Evolutionary conservation across 495 filamentous ascomycete genomes (phyloP).

Genomic region (Melanomma pulvis-pyrius): DNA sequence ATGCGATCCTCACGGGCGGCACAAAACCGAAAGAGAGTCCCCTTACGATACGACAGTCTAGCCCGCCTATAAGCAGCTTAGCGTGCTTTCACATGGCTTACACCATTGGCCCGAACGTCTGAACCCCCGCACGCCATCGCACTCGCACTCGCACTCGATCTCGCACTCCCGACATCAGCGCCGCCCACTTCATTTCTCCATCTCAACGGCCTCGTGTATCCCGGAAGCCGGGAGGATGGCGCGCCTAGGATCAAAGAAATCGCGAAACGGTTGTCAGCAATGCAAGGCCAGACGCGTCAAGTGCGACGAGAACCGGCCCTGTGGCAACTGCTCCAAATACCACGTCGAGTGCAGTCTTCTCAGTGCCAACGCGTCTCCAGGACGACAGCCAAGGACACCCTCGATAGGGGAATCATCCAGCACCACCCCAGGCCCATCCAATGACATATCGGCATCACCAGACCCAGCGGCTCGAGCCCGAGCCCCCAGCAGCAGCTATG

Average conservation of each 20-base stretch:
- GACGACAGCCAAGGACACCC: neutral
- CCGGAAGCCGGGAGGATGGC: neutral
- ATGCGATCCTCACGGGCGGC: neutral
- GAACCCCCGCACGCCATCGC: neutral
- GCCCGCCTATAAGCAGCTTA: neutral
- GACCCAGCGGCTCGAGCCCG: neutral
- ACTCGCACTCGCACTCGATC: conserved; percentile 4
- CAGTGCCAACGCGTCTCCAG: neutral
- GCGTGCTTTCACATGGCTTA: neutral
- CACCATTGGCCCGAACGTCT: neutral
- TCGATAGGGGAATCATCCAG: neutral
- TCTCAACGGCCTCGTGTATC: neutral
- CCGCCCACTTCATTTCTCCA: neutral
- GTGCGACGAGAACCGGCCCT: conserved; percentile 11
- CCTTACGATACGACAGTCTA: neutral
- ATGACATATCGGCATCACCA: neutral
- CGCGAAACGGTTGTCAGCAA: conserved; percentile 4
- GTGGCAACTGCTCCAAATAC: conserved; percentile 14
- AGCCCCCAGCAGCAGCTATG: neutral
- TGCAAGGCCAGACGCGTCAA: conserved; percentile 18
- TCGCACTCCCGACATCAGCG: neutral
- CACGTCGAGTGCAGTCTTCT: conserved; percentile 6
- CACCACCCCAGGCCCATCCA: neutral
- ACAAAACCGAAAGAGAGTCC: neutral
- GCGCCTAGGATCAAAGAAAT: conserved; percentile 15